These are phyloP conservation scores for Pelagophyceae sp. DNA, from an alignment of 352 stramenopile species.

Conservation along the genomic window DNA sequence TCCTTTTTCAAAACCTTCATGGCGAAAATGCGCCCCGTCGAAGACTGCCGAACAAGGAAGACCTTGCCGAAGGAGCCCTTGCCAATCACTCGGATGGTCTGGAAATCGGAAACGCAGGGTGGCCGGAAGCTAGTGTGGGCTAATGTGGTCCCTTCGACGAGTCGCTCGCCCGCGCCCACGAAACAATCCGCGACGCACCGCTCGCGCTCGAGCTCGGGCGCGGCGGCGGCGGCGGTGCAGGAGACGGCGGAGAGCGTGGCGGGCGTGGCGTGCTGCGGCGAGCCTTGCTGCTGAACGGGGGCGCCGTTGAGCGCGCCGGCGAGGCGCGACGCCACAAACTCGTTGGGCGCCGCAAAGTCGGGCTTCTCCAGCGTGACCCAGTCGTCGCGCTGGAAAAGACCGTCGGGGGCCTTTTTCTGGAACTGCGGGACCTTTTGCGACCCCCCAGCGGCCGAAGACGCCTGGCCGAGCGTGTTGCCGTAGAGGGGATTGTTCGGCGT, in stretches of 20 bases:
- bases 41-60: slow-evolving; percentile 84
- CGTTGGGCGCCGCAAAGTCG: no score
- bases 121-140: no score
- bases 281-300: neutral
- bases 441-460: no score
- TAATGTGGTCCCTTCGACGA: no score
- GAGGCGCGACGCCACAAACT: no score
- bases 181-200: neutral
- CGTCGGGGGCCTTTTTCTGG: no score
- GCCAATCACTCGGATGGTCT: slow-evolving; percentile 91
- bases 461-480: neutral
- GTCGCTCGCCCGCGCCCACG: no score
- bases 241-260: neutral
- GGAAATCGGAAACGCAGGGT: slow-evolving; percentile 51
- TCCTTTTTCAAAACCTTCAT: slow-evolving; percentile 98
- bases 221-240: neutral
- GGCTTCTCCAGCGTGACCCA: no score
- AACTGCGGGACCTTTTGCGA: no score
- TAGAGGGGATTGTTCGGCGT: neutral
- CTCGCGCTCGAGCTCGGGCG: neutral
- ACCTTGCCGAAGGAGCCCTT: slow-evolving; percentile 93
- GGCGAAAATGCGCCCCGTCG: slow-evolving; percentile 83
- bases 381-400: no score
- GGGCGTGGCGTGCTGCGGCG: neutral
- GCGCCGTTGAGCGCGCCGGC: neutral